Evolutionary conservation across 371 early-diverging fungal genomes (phyloP).

Genomic region (Rhizoclosmatium hyalinum): DNA sequence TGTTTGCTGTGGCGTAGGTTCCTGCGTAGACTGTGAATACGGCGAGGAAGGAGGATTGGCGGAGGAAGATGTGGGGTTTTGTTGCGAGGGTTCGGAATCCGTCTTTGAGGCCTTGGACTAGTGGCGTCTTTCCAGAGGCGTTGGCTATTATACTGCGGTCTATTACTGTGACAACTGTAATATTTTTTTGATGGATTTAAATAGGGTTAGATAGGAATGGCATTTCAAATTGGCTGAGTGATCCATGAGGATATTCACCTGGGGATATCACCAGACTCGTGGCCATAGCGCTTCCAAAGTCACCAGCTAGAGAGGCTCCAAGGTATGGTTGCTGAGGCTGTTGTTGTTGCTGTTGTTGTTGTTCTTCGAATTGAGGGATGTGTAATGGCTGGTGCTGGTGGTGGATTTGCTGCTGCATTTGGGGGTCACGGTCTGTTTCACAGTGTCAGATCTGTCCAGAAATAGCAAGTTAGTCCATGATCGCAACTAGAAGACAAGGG

Average conservation of each 20-base stretch:
- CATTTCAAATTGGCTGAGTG: not conserved
- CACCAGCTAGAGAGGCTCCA: not conserved
- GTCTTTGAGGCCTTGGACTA: constrained; percentile 53
- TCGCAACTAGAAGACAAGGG: no score
- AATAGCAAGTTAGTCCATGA: no score
- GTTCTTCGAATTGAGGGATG: no score
- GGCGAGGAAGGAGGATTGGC: constrained; percentile 55
- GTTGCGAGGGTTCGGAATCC: constrained; percentile 52
- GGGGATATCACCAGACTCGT: constrained; percentile 4
- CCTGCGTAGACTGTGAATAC: constrained; percentile 60
- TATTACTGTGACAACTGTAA: constrained; percentile 67
- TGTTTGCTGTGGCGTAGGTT: constrained; percentile 61
- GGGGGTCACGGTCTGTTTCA: no score
- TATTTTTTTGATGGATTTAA: not conserved
- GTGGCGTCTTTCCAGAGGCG: constrained; percentile 59
- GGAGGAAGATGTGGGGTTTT: constrained; percentile 52
- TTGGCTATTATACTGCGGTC: constrained; percentile 72
- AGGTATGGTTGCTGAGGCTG: not conserved
- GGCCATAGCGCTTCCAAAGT: not conserved
- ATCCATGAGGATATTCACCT: constrained; percentile 30
- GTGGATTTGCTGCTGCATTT: no score
- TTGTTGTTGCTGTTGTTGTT: not conserved
- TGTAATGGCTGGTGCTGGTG: no score
- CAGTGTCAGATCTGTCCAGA: no score
- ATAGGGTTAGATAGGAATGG: not conserved